Base-by-base conservation (phyloP, 306 rosid genomes). In the Abrus precatorius region DNA sequence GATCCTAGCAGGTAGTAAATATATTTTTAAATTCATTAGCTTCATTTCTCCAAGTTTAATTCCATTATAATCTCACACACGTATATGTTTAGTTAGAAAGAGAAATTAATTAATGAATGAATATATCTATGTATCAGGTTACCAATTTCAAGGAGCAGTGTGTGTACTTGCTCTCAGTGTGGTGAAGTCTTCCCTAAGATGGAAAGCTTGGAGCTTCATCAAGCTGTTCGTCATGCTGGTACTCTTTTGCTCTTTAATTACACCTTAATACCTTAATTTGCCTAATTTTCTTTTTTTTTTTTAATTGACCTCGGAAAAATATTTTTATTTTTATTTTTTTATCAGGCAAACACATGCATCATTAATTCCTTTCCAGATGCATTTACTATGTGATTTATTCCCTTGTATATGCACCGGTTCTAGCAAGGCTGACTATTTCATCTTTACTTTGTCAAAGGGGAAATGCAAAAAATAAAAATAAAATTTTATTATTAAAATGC, bases 211-310 rank as follows among this genome's bases (percentile, higher is more conserved):
- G 97, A 96, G 82, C 94, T 90, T 87, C 99, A 96, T 84, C 98
- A 93, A 80, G 92, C 93, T 70, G 84, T 90, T 87, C 98, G 94
- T 40, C 99, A 96, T 83, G 98, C 99, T 7, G 99, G 99, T 96
- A 93, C 27, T 34, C 12, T 29, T 45, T 27, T n/a, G 4, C 48
- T 20, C 54, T 54, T 34, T 43, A 14, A 64, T 33, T 57, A 7
- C 45, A 32, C 32, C 20, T 20, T 20, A 20, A 20, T 20, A 20
- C 20, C 20, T 20, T 20, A 20, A 20, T 40, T 8, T 70, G 13
- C 4, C 50, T n/a, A 13, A 38, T 64, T 69, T 30, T 3, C 1
- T n/a, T 48, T 27, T 7, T 33, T 0, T 70, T 14, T 36, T 8
- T 38, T 3, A 6, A n/a, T 14, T 30, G 20, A 20, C 20, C 20